Evolutionary conservation across 306 rosid species (phyloP).

Genomic region (Morella rubra): DNA sequence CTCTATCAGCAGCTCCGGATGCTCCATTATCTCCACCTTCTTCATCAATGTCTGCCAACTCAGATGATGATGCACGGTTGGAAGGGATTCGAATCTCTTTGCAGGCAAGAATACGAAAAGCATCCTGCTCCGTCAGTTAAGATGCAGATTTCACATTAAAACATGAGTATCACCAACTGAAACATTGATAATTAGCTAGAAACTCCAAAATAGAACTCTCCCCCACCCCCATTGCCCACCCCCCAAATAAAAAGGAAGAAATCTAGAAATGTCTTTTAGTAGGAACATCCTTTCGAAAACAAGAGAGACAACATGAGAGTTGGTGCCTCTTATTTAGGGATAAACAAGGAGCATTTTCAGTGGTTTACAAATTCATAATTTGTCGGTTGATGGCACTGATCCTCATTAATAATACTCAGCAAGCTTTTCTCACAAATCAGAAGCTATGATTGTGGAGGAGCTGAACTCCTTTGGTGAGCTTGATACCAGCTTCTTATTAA

Average conservation of each 20-base stretch:
- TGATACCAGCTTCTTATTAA: background rate
- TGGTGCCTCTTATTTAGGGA: background rate
- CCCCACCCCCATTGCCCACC: background rate
- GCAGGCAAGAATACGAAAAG: constrained; percentile 76
- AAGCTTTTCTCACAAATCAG: background rate
- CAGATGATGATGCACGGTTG: constrained; percentile 53
- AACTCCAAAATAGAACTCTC: background rate
- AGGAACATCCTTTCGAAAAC: background rate
- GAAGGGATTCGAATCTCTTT: constrained; percentile 79
- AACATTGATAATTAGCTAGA: background rate
- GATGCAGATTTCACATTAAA: constrained; percentile 16
- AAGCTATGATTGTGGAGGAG: background rate
- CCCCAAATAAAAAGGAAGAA: background rate
- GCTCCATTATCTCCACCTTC: constrained; percentile 64
- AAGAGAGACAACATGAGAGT: background rate
- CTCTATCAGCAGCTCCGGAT: constrained; percentile 56
- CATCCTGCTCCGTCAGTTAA: constrained; percentile 52
- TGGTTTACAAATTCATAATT: background rate
- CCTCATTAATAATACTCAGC: background rate
- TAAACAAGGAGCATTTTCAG: background rate
- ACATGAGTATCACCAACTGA: background rate
- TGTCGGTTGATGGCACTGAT: background rate
- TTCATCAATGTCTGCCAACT: constrained; percentile 68
- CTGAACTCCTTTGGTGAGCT: background rate
- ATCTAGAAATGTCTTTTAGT: background rate